Base-by-base conservation (phyloP, 2,329 filamentous ascomycete genomes). In the Xylariaceae sp. region DNA sequence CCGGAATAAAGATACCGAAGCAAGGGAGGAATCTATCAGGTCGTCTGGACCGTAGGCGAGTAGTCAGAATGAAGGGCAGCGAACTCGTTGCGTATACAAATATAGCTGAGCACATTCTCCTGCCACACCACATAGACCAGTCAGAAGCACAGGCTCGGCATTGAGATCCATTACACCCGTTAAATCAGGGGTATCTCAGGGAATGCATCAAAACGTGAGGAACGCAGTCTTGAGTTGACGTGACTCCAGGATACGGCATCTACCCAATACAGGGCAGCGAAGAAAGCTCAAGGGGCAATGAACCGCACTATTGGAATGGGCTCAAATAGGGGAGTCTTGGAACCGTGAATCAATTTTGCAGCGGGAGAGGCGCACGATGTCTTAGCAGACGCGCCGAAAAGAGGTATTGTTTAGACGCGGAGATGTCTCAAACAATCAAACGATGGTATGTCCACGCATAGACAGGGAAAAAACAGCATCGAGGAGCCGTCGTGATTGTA, bases 271-370 rank as follows among this genome's bases (percentile, higher is more conserved):
- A 8, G 42, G 42, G 51, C 51, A 42, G 10, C 15, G 35, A 30
- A 30, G 23, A 15, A 50, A 49, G 44, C 50, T 49, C 7, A 39
- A n/a, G 34, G 47, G 50, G 13, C 15, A 3, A 42, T 30, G 17
- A 13, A n/a, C n/a, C 44, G 35, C 45, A 45, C 51, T 47, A 50
- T 53, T 62, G 58, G 58, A 62, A 62, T 64, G 62, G 18, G 48
- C 35, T 52, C 23, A 55, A 42, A 60, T 55, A 42, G 30, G 34
- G 30, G 11, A 18, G 48, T 56, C 8, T 50, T 62, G 35, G 53
- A 23, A 23, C 18, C 52, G 58, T 53, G 58, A 55, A 47, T 51
- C n/a, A 52, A 58, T 50, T 44, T 58, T 51, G 51, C 10, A 18
- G 51, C 35, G 42, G 42, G 42, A 47, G 50, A 56, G 55, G 51